Base-by-base conservation (phyloP, 805 yeast species). In the Priceomyces carsonii region DNA sequence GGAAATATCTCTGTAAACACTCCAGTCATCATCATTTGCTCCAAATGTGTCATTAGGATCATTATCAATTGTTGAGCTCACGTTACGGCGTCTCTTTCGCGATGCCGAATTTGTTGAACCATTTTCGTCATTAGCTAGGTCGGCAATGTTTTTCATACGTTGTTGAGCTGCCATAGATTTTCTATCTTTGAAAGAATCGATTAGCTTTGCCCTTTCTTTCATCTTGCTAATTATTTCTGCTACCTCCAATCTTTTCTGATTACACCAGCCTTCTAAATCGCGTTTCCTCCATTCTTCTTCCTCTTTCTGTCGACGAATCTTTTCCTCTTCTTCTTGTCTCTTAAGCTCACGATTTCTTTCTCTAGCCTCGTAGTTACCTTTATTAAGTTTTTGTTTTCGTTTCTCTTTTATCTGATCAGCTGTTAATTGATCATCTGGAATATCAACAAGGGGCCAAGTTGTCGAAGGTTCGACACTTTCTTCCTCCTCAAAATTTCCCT, bases 21-120 rank as follows among this genome's bases (percentile, higher is more conserved):
- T 79, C 97, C 97, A 91, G 59, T 93, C 99, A 37, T 85, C 95
- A 55, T 91, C 98, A 51, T 88, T 81, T 2, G 96, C 90, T 38
- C 97, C 98, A 61, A 91, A 90, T 0, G 90, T 86, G 60, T 91
- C 98, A 50, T 80, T 87, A 10, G 95, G 95, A 57, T 88, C 97
- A 47, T 86, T 87, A 51, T 87, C 96, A 21, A 85, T 82, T 1
- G 89, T 79, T 0, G 81, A 77, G 46, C 74, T 77, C 5, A 70
- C 75, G 36, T 60, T 59, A 26, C 71, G 55, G 33, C 68, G 53
- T 39, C 72, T 64, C 40, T 62, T 63, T 50, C 83, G 69, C 8
- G 63, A 54, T 24, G 71, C 73, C 19, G 79, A 67, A 32, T 74
- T 69, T 6, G 72, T 56, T 4, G 69, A 56, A 10, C 73, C 71